Conservation (phyloP, 2,329 filamentous ascomycete genomes). For the Xenoacremonium recifei region DNA sequence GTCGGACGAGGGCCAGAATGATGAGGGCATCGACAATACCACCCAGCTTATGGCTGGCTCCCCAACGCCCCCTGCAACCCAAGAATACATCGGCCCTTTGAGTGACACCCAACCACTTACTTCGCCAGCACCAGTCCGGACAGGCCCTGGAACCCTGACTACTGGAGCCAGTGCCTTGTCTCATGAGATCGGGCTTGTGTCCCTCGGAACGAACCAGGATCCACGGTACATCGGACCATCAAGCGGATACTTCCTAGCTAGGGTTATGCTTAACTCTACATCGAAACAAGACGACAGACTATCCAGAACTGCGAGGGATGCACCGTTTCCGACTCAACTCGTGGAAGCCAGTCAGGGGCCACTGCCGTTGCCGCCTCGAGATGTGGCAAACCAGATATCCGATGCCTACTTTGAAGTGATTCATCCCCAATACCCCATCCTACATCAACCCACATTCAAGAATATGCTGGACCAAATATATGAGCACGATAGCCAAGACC, state of each 20-base stretch:
- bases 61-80: neutral
- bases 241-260: conserved; percentile 53
- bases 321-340: conserved; percentile 25
- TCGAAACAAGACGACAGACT: conserved; percentile 22
- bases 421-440: conserved; percentile 48
- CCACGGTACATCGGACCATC: conserved; percentile 55
- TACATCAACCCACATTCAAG: conserved; percentile 44
- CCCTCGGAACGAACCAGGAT: conserved; percentile 45
- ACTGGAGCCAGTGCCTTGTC: conserved; percentile 29
- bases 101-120: conserved; percentile 3
- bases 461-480: conserved; percentile 39
- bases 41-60: conserved; percentile 3
- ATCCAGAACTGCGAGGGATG: conserved; percentile 4
- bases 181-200: conserved; percentile 54
- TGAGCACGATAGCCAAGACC: conserved; percentile 21
- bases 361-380: conserved; percentile 27
- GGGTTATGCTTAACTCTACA: conserved; percentile 43
- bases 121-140: conserved; percentile 8
- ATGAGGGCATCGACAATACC: conserved; percentile 5
- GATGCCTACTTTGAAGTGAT: conserved; percentile 48
- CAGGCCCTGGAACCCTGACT: conserved; percentile 9
- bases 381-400: conserved; percentile 40
- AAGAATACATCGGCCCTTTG: fast-evolving
- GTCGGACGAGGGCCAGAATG: conserved; percentile 13
- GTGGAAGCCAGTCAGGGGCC: conserved; percentile 33